A percentile compares a stretch with the other conserved stretches of the same genome.
Evolutionary conservation across 73 alveolate genomes (phyloP).

Genomic region (Paramecium sonneborni): DNA sequence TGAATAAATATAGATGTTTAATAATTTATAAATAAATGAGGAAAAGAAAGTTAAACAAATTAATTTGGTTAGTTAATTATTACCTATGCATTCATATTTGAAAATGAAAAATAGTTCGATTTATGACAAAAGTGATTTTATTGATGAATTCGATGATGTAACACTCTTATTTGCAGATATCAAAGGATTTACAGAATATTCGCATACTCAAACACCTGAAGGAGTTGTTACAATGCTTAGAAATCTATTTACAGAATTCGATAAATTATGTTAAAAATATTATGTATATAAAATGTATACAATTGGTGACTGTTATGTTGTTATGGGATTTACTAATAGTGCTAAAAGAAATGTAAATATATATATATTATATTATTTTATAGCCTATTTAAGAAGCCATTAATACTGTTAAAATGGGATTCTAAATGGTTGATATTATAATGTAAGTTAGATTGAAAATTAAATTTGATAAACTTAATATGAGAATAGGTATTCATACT

Average conservation of each 20-base stretch:
- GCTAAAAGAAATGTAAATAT: slow-evolving; percentile 14
- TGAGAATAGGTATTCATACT: slow-evolving; percentile 74
- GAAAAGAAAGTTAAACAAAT: slow-evolving; percentile 35
- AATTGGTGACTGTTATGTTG: slow-evolving; percentile 72
- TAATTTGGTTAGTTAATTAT: slow-evolving; percentile 30
- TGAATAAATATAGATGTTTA: slow-evolving; percentile 38
- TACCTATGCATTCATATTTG: slow-evolving; percentile 32
- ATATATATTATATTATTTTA: no score
- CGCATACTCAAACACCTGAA: slow-evolving; percentile 52
- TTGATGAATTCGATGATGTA: slow-evolving; percentile 69
- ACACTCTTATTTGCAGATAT: slow-evolving; percentile 68
- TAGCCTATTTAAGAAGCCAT: slow-evolving; percentile 71
- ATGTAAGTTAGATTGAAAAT: slow-evolving; percentile 77
- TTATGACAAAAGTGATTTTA: slow-evolving; percentile 32
- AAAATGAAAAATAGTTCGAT: slow-evolving; percentile 40
- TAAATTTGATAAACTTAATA: slow-evolving; percentile 70
- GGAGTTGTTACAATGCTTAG: slow-evolving; percentile 67
- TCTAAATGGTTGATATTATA: slow-evolving; percentile 79
- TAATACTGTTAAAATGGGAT: slow-evolving; percentile 84
- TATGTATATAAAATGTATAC: slow-evolving; percentile 63
- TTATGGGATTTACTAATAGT: slow-evolving; percentile 57
- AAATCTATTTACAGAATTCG: slow-evolving; percentile 61
- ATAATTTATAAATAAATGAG: slow-evolving; percentile 32
- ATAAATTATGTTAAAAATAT: slow-evolving; percentile 47
- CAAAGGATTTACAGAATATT: slow-evolving; percentile 64